Conservation (phyloP, 2,329 filamentous ascomycete species). For the Aschersonia sp. region DNA sequence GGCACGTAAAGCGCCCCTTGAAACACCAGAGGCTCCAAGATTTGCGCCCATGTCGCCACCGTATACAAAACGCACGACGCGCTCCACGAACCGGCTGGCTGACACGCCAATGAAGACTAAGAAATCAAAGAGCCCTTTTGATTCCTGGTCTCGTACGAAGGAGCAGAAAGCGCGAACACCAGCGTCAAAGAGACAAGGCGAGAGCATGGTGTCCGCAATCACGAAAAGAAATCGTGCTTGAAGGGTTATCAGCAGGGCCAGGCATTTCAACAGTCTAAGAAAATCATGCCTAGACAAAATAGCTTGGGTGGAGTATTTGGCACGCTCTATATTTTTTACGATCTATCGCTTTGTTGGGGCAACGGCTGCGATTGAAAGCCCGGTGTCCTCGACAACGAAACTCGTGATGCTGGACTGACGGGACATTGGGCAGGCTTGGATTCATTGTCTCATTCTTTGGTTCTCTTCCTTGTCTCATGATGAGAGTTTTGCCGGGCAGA, state of each 20-base stretch:
- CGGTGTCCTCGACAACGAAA: too few relatives aligned
- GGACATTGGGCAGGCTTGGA: too few relatives aligned
- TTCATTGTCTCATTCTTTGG: too few relatives aligned
- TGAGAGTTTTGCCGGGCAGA: too few relatives aligned
- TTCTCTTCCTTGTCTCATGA: too few relatives aligned
- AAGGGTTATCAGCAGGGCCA: background rate
- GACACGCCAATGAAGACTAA: constrained; percentile 27
- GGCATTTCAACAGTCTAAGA: background rate
- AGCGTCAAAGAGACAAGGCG: constrained; percentile 25
- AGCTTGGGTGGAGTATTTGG: background rate
- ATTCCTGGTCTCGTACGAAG: constrained; percentile 56
- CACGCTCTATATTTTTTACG: background rate
- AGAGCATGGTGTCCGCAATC: constrained; percentile 13
- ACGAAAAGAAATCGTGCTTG: constrained; percentile 23
- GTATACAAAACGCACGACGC: constrained; percentile 44
- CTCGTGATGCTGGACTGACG: too few relatives aligned
- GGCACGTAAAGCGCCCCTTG: constrained; percentile 10
- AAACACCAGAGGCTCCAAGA: constrained; percentile 40
- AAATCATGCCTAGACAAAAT: background rate
- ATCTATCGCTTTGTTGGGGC: too few relatives aligned
- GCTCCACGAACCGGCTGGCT: constrained; percentile 35
- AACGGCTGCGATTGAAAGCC: too few relatives aligned
- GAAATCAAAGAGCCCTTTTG: constrained; percentile 42
- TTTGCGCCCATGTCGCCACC: constrained; percentile 48
- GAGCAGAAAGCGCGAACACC: constrained; percentile 29